A percentile compares a stretch with the other conserved stretches of the same genome.
phyloP scores from a whole-genome alignment of 192 early-diverging fungal genomes.

The Ramicandelaber brevisporus region DNA sequence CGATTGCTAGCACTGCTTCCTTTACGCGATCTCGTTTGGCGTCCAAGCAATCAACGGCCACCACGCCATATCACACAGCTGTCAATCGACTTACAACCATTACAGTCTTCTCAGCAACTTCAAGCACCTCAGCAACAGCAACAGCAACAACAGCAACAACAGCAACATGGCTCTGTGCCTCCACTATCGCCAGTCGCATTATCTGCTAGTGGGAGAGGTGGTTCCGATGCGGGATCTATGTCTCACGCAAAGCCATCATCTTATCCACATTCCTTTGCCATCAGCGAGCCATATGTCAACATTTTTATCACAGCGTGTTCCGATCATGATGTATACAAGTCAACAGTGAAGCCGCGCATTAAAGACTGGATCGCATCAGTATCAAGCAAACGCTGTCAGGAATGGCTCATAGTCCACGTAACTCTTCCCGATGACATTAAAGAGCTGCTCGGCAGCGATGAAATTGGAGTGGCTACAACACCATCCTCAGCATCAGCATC shows the following conservation, averaged over 20 bases:
- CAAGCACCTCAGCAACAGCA: conserved; percentile 8
- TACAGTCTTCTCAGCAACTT: conserved; percentile 2
- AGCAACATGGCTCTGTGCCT: conserved; percentile 4
- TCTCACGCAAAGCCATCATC: too few species aligned
- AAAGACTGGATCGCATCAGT: conserved; percentile 10
- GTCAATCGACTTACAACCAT: conserved; percentile 26
- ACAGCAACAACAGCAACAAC: conserved; percentile 11
- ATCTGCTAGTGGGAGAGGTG: too few species aligned
- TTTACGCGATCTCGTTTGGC: conserved; percentile 55
- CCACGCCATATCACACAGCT: conserved; percentile 30
- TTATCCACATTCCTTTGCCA: too few species aligned
- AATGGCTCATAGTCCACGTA: conserved; percentile 70
- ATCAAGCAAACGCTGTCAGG: conserved; percentile 21
- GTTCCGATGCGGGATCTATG: too few species aligned
- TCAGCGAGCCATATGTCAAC: conserved; percentile 9
- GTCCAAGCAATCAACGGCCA: conserved; percentile 34
- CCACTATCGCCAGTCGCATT: conserved; percentile 3
- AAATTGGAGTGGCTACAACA: not conserved
- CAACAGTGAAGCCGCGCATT: conserved; percentile 10
- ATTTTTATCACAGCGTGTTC: conserved; percentile 5
- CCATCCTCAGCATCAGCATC: not conserved
- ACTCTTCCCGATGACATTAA: conserved; percentile 23
- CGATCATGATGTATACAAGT: conserved; percentile 14
- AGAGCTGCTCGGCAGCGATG: too few species aligned
- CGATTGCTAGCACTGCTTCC: conserved; percentile 47